A percentile compares a stretch with the other conserved stretches of the same genome.
phyloP scores from a whole-genome alignment of 1,284 basidiomycete genomes.

The Prillingera fragicola region DNA sequence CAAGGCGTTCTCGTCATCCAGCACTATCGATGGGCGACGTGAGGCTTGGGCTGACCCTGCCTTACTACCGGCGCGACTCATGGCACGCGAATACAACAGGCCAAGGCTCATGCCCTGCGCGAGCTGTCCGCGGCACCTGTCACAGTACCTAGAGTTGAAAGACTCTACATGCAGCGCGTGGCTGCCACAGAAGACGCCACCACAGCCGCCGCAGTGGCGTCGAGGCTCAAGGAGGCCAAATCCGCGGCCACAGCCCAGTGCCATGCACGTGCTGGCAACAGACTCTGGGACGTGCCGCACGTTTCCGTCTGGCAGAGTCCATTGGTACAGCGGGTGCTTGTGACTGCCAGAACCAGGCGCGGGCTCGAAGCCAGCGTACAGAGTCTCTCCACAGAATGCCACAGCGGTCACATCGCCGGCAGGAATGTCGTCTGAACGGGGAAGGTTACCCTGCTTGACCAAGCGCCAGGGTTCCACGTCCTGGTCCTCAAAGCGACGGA shows the following conservation, averaged over 20 bases:
- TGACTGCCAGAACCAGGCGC: neutral
- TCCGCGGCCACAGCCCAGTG: conserved; percentile 29
- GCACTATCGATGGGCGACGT: too few relatives aligned
- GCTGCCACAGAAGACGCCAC: conserved; percentile 44
- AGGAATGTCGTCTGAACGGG: conserved; percentile 30
- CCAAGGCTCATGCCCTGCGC: conserved; percentile 30
- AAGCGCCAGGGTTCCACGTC: conserved; percentile 40
- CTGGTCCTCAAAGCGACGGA: conserved; percentile 24
- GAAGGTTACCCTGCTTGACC: conserved; percentile 34
- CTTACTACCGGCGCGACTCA: too few relatives aligned
- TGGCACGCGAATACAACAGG: too few relatives aligned
- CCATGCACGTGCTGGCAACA: conserved; percentile 36
- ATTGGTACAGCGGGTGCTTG: conserved; percentile 42
- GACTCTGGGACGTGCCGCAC: conserved; percentile 41
- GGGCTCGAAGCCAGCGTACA: conserved; percentile 42
- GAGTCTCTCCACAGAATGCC: conserved; percentile 45
- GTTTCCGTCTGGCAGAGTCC: conserved; percentile 44
- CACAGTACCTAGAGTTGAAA: conserved; percentile 42
- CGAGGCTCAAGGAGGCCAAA: conserved; percentile 47
- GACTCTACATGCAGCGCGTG: conserved; percentile 43
- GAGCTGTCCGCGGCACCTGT: conserved; percentile 34
- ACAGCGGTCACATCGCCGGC: conserved; percentile 25
- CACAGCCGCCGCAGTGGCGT: conserved; percentile 46
- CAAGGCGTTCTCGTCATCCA: too few relatives aligned
- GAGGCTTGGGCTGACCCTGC: too few relatives aligned